Base-by-base conservation (phyloP, 139 green algal genomes). In the Micractinium conductrix region DNA sequence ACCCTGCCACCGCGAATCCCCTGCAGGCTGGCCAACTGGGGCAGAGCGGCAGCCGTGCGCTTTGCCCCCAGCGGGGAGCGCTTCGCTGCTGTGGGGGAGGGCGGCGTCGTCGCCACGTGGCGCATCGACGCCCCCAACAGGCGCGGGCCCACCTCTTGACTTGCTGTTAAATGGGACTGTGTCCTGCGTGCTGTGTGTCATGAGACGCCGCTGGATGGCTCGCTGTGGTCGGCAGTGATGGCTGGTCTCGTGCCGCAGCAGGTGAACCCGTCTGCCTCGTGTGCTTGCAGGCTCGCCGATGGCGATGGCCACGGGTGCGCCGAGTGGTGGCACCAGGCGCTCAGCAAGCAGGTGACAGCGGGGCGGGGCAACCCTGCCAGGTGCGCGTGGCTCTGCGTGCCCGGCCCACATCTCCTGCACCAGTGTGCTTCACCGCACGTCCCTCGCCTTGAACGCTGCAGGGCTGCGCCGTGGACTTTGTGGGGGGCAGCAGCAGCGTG, bases 41-140 rank as follows among this genome's bases (percentile, higher is more conserved):
- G 86, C 72, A 35, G 55, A 8, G 44, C 43, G 22, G 45, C 40
- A 19, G 81, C 55, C 16, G 42, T 96, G 80, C 78, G 87, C n/a
- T 97, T 93, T 86, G 89, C 79, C 44, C 83, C 88, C 33, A 89
- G 85, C 53, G 92, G 92, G 33, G 92, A 92, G 37, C 88, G 92
- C 35, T 98, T 98, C 90, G 93, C 87, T 0, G 93, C 86, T 21
- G 79, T 96, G 1, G 93, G 94, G 12, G 89, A 95, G 72, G 94
- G 95, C 8, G 95, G 95, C 0, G 79, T 96, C 69, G 92, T 96
- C 19, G 93, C 93, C 16, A 84, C 91, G 45, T 98, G 95, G 95
- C 87, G 94, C 3, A 81, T 95, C 71, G 93, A 96, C 44, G 88
- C 80, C 2, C 84, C 84, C 53, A 62, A 22, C 43, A 78, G 70